A percentile compares a stretch with the other conserved stretches of the same genome.
These are phyloP conservation scores for Lactarius quietus DNA, from an alignment of 768 basidiomycete species.

Conservation along the genomic window DNA sequence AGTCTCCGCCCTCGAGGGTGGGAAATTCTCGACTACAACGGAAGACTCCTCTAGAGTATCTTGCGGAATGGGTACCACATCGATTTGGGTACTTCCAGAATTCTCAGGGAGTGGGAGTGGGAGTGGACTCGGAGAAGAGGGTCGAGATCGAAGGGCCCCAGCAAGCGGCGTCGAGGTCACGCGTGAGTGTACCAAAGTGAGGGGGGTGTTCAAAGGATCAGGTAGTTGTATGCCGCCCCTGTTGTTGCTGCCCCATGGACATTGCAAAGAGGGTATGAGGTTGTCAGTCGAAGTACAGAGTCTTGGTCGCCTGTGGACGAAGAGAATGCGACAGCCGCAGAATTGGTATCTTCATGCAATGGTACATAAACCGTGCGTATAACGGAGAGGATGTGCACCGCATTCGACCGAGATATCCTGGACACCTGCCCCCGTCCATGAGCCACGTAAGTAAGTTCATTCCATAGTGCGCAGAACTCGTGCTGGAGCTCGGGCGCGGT, in stretches of 20 bases:
- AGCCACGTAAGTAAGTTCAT: neutral
- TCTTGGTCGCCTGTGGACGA: neutral
- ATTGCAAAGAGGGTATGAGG: neutral
- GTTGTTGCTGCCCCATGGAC: neutral
- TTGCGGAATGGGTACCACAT: neutral
- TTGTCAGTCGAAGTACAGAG: neutral
- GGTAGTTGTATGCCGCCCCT: neutral
- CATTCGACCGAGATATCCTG: neutral
- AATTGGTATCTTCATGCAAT: neutral
- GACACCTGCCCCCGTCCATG: neutral
- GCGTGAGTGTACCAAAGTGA: neutral
- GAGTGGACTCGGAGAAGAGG: neutral
- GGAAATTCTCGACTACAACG: neutral
- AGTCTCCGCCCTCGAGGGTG: slow-evolving; percentile 1
- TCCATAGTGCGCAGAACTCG: slow-evolving; percentile 14
- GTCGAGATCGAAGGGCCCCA: neutral
- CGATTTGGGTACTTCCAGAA: neutral
- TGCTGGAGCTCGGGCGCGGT: neutral
- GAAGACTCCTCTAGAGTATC: neutral
- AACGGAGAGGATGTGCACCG: neutral
- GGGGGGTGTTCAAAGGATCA: neutral
- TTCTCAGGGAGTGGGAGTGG: neutral
- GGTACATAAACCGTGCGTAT: neutral
- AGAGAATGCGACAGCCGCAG: neutral
- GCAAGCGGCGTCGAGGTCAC: slow-evolving; percentile 1